Evolutionary conservation across 371 early-diverging fungal species (phyloP), one percentile per base, ranked within the genome.

Genomic region (Lichtheimia corymbifera): DNA sequence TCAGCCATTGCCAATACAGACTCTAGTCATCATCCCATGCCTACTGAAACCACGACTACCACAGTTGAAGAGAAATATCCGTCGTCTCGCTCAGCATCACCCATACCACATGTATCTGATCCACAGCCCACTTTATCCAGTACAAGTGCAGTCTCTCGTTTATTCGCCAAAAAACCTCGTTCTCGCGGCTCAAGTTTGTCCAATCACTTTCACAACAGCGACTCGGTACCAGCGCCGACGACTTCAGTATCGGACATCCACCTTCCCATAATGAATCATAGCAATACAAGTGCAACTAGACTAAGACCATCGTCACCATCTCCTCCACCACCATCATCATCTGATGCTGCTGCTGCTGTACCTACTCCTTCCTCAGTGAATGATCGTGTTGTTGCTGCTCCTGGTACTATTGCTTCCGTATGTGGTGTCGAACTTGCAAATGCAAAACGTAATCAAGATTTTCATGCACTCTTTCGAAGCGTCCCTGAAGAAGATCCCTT

Each of bases 401-500:
- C 60, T 41, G 68, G 68, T 7, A 64, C 63, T 52, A 65, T 65
- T 49, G 60, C 63, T 55, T 53, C 62, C 13, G 65, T 60, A 0
- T 65, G 66, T 41, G 59, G 64, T 42, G 41, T 65, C 22, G 63
- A 62, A 15, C 58, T 71, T 22, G 84, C 86, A 17, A 85, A 72
- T 55, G 79, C 74, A 30, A 82, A 82, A 51, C 64, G 87, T 40
- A 83, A 84, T 57, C 59, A 65, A 25, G 90, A 90, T 50, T 88
- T 88, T 59, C 90, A 90, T 66, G 50, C 77, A 14, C 66, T 88
- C 24, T 90, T 90, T 64, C 68, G 82, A 47, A 83, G 83, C 62
- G 81, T 90, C 2, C 88, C 88, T n/a, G 82, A 83, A 18, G 79
- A 82, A 5, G 90, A 88, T 63, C 74, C 72, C 60, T 63, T 90